Percentiles rank a stretch among this genome's conserved stretches.
phyloP scores from a whole-genome alignment of 805 yeast genomes.

The Candida boidinii region DNA sequence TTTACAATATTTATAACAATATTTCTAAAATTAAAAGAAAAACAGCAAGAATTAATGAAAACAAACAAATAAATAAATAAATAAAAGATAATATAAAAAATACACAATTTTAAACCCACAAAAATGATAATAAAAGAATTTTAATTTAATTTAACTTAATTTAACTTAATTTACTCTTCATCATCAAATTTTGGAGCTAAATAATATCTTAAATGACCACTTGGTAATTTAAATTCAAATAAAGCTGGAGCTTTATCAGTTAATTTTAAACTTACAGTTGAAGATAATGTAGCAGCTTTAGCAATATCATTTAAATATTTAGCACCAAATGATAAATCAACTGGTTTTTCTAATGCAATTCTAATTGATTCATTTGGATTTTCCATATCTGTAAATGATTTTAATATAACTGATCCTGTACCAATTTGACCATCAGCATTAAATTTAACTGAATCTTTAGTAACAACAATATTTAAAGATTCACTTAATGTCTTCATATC shows the following conservation, averaged over 20 bases:
- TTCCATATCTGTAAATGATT: slow-evolving; percentile 78
- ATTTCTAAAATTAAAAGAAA: slow-evolving; percentile 1
- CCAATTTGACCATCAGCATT: slow-evolving; percentile 89
- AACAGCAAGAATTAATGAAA: slow-evolving; percentile 1
- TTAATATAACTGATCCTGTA: slow-evolving; percentile 75
- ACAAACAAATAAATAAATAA: slow-evolving; percentile 1
- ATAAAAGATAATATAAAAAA: not conserved
- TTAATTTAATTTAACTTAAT: too few species aligned
- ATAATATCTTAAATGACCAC: slow-evolving; percentile 92
- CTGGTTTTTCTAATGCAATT: slow-evolving; percentile 79
- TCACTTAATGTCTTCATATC: slow-evolving; percentile 85
- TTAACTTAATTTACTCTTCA: slow-evolving; percentile 48
- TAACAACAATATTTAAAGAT: slow-evolving; percentile 74
- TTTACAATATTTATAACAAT: not conserved
- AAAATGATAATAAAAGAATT: too few species aligned
- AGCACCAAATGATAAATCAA: slow-evolving; percentile 82
- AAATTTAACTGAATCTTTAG: slow-evolving; percentile 88
- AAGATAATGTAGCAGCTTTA: slow-evolving; percentile 77
- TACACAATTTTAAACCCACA: not conserved
- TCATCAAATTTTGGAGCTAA: slow-evolving; percentile 97
- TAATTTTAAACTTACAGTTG: slow-evolving; percentile 72
- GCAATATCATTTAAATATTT: slow-evolving; percentile 87
- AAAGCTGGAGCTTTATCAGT: slow-evolving; percentile 90
- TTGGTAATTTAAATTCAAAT: slow-evolving; percentile 83
- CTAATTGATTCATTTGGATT: slow-evolving; percentile 66